Conservation (phyloP, 2,329 filamentous ascomycete species). For the Talaromyces sp. region DNA sequence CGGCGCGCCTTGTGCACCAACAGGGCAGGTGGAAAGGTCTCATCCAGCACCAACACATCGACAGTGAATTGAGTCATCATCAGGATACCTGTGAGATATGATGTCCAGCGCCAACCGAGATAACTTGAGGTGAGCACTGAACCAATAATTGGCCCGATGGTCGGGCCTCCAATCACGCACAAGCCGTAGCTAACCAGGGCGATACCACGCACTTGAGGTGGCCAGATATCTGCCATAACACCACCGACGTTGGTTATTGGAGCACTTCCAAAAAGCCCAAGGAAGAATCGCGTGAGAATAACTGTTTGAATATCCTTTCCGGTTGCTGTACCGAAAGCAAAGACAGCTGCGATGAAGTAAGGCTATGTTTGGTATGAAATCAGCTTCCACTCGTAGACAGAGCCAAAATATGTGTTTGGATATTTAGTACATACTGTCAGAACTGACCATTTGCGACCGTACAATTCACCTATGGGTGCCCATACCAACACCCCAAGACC, state of each 20-base stretch:
- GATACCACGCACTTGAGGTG: conserved; percentile 34
- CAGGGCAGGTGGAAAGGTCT: too few species aligned
- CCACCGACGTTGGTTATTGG: conserved; percentile 68
- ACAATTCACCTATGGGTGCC: neutral
- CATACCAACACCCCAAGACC: neutral
- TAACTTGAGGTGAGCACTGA: too few species aligned
- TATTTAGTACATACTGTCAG: neutral
- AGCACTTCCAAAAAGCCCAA: conserved; percentile 60
- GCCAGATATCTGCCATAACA: conserved; percentile 64
- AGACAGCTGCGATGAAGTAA: neutral
- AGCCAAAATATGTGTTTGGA: too few species aligned
- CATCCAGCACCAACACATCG: too few species aligned
- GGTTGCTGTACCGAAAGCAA: neutral
- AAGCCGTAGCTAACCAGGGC: neutral
- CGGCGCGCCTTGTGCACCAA: too few species aligned
- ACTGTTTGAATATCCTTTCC: neutral
- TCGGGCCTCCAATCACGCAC: too few species aligned
- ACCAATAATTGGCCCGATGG: too few species aligned
- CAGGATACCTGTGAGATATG: too few species aligned
- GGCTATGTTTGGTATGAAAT: neutral
- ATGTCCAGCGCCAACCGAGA: too few species aligned
- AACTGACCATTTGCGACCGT: neutral
- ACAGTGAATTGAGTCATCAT: too few species aligned
- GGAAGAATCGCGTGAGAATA: conserved; percentile 53
- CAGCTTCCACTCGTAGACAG: too few species aligned